Conservation (phyloP, 2,329 filamentous ascomycete genomes). For the Cercospora sp. region DNA sequence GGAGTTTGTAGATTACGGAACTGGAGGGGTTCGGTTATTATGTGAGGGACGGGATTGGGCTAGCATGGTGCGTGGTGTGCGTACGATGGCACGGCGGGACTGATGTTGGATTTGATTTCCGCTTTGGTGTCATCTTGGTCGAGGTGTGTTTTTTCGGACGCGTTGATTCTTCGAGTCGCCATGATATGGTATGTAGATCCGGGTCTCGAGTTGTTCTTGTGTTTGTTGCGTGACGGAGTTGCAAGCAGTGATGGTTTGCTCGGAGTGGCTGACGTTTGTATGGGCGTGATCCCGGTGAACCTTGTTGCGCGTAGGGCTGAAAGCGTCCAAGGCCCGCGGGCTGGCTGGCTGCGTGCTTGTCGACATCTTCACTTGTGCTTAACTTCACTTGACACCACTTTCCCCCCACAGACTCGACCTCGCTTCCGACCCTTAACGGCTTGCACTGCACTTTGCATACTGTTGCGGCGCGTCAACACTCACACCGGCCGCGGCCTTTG, state of each 20-base stretch:
- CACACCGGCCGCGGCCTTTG: background rate
- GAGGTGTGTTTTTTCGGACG: conserved; percentile 65
- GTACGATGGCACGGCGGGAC: conserved; percentile 81
- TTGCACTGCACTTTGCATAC: background rate
- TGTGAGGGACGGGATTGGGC: background rate
- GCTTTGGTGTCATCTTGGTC: conserved; percentile 40
- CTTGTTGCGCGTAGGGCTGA: conserved; percentile 6
- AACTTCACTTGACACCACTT: background rate
- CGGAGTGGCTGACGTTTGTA: conserved; percentile 7
- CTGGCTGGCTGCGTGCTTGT: conserved; percentile 1
- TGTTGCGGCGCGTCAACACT: background rate
- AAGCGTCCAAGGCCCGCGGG: background rate
- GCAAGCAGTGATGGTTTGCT: background rate
- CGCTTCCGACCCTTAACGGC: background rate
- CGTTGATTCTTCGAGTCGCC: conserved; percentile 68
- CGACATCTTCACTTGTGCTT: conserved; percentile 5
- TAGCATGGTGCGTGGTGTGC: conserved; percentile 33
- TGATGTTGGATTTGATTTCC: conserved; percentile 63
- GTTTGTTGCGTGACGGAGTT: background rate
- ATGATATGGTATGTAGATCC: conserved; percentile 46
- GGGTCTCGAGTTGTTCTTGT: conserved; percentile 27
- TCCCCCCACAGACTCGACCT: background rate
- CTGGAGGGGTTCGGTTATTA: conserved; percentile 45
- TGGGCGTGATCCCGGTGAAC: background rate
- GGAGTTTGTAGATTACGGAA: conserved; percentile 83